These are phyloP conservation scores for Moniliophthora roreri DNA, from an alignment of 1,284 basidiomycete genomes.

Conservation along the genomic window DNA sequence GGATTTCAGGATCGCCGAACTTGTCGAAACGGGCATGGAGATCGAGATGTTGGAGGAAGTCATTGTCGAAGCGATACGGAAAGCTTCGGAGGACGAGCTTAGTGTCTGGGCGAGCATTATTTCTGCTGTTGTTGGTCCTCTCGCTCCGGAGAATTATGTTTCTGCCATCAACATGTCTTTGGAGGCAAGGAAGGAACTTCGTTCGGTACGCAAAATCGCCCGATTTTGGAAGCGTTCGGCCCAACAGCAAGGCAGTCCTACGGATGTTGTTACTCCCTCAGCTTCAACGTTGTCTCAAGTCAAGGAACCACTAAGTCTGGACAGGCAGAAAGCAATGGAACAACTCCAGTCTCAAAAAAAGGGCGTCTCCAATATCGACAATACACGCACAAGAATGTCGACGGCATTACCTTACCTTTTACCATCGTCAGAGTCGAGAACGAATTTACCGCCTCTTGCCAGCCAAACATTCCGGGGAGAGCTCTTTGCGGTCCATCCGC, in stretches of 20 bases:
- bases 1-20: not conserved
- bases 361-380: not conserved
- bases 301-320: constrained; percentile 15
- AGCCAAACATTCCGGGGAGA: constrained; percentile 24
- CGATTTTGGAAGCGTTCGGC: constrained; percentile 42
- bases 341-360: constrained; percentile 5
- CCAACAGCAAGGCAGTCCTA: constrained; percentile 25
- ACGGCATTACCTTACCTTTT: not conserved
- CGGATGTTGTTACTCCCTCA: constrained; percentile 35
- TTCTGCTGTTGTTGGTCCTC: constrained; percentile 28
- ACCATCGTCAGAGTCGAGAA: not conserved
- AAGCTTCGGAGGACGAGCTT: constrained; percentile 25
- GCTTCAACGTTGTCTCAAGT: constrained; percentile 38
- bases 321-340: constrained; percentile 11
- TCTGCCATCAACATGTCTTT: constrained; percentile 40
- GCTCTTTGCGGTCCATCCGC: constrained; percentile 13
- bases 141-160: constrained; percentile 36
- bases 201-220: constrained; percentile 32
- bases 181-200: constrained; percentile 31
- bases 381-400: not conserved
- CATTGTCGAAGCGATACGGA: constrained; percentile 34
- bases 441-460: constrained; percentile 20
- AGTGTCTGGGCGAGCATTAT: constrained; percentile 32
- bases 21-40: not conserved
- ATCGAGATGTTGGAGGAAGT: constrained; percentile 25